These are phyloP conservation scores for Teunomyces gatunensis DNA, from an alignment of 805 yeast species.

Conservation along the genomic window DNA sequence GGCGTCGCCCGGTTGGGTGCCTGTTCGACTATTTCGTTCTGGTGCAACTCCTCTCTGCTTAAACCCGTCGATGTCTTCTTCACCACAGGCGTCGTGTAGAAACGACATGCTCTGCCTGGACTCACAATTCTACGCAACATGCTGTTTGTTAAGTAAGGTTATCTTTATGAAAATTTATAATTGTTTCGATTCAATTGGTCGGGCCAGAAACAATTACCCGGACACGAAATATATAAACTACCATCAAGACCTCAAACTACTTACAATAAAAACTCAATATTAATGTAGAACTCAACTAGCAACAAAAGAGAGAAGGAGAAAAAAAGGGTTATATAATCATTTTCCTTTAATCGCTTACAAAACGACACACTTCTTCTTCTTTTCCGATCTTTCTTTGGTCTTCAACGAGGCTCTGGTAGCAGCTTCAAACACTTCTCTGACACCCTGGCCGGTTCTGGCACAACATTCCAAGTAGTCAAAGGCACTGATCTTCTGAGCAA, in stretches of 20 bases:
- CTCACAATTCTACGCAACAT: slow-evolving; percentile 12
- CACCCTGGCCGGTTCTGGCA: slow-evolving; percentile 32
- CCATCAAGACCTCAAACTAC: too few species aligned
- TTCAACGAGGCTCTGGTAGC: slow-evolving; percentile 31
- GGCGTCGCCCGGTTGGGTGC: slow-evolving; percentile 72
- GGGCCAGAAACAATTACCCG: neutral
- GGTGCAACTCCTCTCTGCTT: slow-evolving; percentile 17
- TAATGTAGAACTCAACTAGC: neutral
- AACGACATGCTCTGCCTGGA: slow-evolving; percentile 7
- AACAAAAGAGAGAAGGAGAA: neutral
- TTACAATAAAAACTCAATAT: neutral
- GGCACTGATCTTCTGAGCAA: slow-evolving; percentile 29
- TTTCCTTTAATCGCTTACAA: slow-evolving; percentile 13
- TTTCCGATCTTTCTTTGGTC: slow-evolving; percentile 27
- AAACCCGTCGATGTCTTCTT: slow-evolving; percentile 14
- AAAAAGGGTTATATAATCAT: neutral
- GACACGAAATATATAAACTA: neutral
- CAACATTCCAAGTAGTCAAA: slow-evolving; percentile 37
- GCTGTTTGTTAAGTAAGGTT: slow-evolving; percentile 2
- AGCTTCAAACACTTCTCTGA: slow-evolving; percentile 28
- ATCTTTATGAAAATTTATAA: neutral
- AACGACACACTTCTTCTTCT: slow-evolving; percentile 30
- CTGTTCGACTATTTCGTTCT: slow-evolving; percentile 45
- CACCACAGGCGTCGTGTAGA: slow-evolving; percentile 10
- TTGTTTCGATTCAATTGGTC: slow-evolving; percentile 4